Base-by-base conservation (phyloP, 495 filamentous ascomycete species). In the Trypethelium eluteriae region DNA sequence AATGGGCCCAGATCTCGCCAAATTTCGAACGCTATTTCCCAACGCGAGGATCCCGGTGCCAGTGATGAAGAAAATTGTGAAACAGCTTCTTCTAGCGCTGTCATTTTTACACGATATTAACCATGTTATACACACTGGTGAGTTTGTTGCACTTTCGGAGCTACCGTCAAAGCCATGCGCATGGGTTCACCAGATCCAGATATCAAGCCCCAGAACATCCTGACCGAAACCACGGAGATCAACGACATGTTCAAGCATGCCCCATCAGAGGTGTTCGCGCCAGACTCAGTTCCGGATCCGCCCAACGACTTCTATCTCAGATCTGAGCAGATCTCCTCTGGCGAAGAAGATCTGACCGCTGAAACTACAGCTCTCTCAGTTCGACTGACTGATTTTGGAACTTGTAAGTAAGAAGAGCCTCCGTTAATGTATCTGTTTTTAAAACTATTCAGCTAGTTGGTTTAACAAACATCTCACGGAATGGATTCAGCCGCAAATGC, bases 401-500 rank as follows among this genome's bases (percentile, higher is more conserved):
- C 74, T 46, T 68, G 73, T 76, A 70, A 10, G 68, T 74, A 66
- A 50, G 16, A 62, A 18, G 25, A 2, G 0, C 47, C 53, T 16
- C 62, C 63, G n/a, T 36, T 39, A 56, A 66, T 47, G 68, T 63
- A 72, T 36, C 73, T 38, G 62, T 65, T 57, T n/a, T 36, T 25
- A 14, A 39, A 7, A 11, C 12, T 16, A 46, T 46, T 18, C 66
- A 75, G 75, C 74, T 25, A 76, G 71, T 67, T 77, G 73, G 73
- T 68, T 39, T 61, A 67, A 75, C 36, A 69, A 70, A 18, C 75
- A 74, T 64, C 68, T 79, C 39, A 73, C 71, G 44, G 75, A 80
- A 65, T 44, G 70, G 25, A 80, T 81, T 56, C 79, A 82, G 69
- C 76, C 78, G 34, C 67, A 72, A 39, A 73, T 77, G 56, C 73